Evolutionary conservation across 2,329 filamentous ascomycete species (phyloP).

Genomic region (Bipolaris zeicola): DNA sequence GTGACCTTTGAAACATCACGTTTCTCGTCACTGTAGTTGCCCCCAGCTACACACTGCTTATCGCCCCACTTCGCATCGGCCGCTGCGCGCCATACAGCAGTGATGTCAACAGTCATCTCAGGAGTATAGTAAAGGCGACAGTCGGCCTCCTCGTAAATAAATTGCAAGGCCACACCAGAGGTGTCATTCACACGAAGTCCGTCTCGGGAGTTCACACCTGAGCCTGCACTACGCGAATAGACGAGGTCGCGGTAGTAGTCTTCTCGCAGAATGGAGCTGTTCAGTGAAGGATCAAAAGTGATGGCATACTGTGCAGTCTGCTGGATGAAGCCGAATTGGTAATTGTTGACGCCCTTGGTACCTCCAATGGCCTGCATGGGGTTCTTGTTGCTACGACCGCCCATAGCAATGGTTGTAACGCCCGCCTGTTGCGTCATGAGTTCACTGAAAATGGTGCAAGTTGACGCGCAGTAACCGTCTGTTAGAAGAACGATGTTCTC

Average conservation of each 20-base stretch:
- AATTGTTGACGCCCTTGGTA: constrained; percentile 56
- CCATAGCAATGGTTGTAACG: constrained; percentile 61
- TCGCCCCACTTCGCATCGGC: constrained; percentile 45
- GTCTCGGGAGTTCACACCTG: constrained; percentile 45
- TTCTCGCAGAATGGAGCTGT: constrained; percentile 30
- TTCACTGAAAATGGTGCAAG: constrained; percentile 63
- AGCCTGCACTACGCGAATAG: constrained; percentile 31
- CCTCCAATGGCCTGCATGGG: constrained; percentile 62
- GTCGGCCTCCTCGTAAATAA: constrained; percentile 48
- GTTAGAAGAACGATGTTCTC: constrained; percentile 60
- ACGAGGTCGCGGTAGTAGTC: constrained; percentile 37
- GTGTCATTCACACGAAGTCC: constrained; percentile 41
- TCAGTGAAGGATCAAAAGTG: constrained; percentile 28
- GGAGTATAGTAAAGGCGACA: constrained; percentile 50
- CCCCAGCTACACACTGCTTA: constrained; percentile 39
- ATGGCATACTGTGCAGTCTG: constrained; percentile 29
- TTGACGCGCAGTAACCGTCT: constrained; percentile 64
- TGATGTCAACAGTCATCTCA: constrained; percentile 49
- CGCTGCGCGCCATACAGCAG: constrained; percentile 47
- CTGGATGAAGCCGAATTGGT: constrained; percentile 42
- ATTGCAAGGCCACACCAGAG: constrained; percentile 44
- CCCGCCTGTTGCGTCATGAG: constrained; percentile 59
- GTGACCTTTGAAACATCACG: constrained; percentile 28
- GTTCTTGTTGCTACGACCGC: constrained; percentile 54
- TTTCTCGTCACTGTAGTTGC: constrained; percentile 27